Base-by-base conservation (phyloP, 1,284 basidiomycete genomes). In the Phlebopus sp. region DNA sequence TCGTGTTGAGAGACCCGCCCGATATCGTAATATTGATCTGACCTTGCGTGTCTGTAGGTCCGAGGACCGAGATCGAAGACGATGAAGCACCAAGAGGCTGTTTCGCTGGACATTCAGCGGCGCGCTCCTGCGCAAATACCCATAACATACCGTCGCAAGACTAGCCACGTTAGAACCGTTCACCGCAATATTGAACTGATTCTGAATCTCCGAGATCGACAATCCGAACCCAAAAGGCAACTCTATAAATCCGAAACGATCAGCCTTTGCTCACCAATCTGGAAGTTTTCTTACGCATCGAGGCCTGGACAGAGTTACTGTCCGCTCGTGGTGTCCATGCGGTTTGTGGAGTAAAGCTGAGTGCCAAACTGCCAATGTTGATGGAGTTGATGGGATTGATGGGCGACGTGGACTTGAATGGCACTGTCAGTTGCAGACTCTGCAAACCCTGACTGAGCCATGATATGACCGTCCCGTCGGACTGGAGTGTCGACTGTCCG, bases 221-320 rank as follows among this genome's bases (percentile, higher is more conserved):
- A 90, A 44, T 21, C 70, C 69, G 67, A 91, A 90, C n/a, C 88
- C 89, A 56, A 91, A 91, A 25, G 88, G 89, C 45, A 91, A 67
- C 50, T 74, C 84, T 84, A 52, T 29, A 45, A 37, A 19, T n/a
- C n/a, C 21, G 37, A 45, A 42, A 1, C 32, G 13, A 31, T 38
- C 43, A 18, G 13, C 6, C 4, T 44, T 5, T 35, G 15, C 8
- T 43, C 15, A 23, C 43, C 18, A 6, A 43, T 17, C 2, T 44
- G 25, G 29, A 11, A 15, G 32, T 45, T 3, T 19, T 58, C 72
- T 50, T 62, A 82, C 80, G 59, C 54, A 91, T 70, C 30, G 64
- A 65, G 11, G 85, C 88, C 27, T 75, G 72, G 18, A 90, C 76
- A 8, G 76, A 73, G 53, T 76, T 72, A 55, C 82, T 86, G 49